Conservation (phyloP, 441 rosid genomes). For the Euphorbia schlechtendalii region DNA sequence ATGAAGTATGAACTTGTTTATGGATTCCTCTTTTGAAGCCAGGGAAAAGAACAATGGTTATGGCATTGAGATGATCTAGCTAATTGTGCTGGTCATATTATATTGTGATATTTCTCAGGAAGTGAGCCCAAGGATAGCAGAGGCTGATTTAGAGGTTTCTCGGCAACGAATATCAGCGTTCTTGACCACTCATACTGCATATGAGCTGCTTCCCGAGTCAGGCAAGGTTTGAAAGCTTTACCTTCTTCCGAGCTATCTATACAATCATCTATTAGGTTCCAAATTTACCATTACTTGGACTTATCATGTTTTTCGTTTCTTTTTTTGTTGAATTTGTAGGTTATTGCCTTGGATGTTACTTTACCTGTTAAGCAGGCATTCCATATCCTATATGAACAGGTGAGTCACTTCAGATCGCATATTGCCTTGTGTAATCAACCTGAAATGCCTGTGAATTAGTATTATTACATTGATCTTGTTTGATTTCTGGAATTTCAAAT, state of each 20-base stretch:
- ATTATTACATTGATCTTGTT: not conserved
- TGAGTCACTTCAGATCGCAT: conserved; percentile 16
- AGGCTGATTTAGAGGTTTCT: conserved; percentile 43
- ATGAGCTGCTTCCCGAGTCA: conserved; percentile 68
- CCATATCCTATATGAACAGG: conserved; percentile 62
- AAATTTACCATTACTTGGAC: not conserved
- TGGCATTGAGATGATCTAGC: not conserved
- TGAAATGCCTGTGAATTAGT: conserved; percentile 1
- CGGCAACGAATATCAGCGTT: conserved; percentile 44
- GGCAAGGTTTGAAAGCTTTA: conserved; percentile 60
- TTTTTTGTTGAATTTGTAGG: conserved; percentile 24
- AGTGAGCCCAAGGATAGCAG: conserved; percentile 29
- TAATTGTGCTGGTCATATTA: not conserved
- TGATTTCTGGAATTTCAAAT: not conserved
- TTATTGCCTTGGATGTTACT: conserved; percentile 56
- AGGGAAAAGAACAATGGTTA: not conserved
- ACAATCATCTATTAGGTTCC: conserved; percentile 8
- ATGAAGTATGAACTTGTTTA: not conserved
- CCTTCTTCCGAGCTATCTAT: conserved; percentile 20
- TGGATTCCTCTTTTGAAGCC: not conserved
- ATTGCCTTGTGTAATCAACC: not conserved
- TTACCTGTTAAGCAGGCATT: conserved; percentile 68
- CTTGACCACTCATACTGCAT: conserved; percentile 48
- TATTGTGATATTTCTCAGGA: conserved; percentile 23
- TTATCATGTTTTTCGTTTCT: not conserved